Base-by-base conservation (phyloP, 2,329 filamentous ascomycete species). In the Xylaria sp. region DNA sequence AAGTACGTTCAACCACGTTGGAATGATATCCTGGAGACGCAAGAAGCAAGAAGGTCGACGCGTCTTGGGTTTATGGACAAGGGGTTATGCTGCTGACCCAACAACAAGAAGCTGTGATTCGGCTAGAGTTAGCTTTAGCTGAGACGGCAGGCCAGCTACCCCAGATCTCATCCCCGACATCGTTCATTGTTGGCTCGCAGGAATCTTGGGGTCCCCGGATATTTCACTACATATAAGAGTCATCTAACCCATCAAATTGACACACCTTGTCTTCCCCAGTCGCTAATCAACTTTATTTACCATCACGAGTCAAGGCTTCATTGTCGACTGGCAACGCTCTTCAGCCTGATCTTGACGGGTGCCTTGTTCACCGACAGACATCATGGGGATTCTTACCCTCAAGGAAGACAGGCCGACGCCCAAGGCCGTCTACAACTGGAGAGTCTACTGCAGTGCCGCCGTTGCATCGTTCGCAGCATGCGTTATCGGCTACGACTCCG, bases 401-500 rank as follows among this genome's bases (percentile, higher is more conserved):
- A 80, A 81, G 40, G 84, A 87, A 73, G 84, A 87, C 70, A 74
- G 84, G 76, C 83, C 84, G 37, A 87, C 84, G 75, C 84, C 84
- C 4, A 77, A 78, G 68, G 79, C 78, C 64, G 83, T 87, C 63
- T 87, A 87, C 79, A 87, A 87, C 75, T 87, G 84, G 84, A 81
- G 84, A 42, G 83, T 87, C 60, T 87, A 87, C 70, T 71, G 75
- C 28, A 85, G 80, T 67, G 84, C 84, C 9, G 77, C 79, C 46
- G 77, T 84, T 23, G 84, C 84, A 21, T 85, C 84, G 2, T 84
- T 85, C 60, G 83, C 83, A 31, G 81, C 84, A 38, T 85, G 83
- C 71, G 84, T 81, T 73, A 86, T 87, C 57, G 84, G 83, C 60
- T 85, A 84, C 64, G 90, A 93, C 74, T 89, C 86, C 54, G 88